phyloP scores from a whole-genome alignment of 257 asterid genomes.

The Thymus mandschuricus region DNA sequence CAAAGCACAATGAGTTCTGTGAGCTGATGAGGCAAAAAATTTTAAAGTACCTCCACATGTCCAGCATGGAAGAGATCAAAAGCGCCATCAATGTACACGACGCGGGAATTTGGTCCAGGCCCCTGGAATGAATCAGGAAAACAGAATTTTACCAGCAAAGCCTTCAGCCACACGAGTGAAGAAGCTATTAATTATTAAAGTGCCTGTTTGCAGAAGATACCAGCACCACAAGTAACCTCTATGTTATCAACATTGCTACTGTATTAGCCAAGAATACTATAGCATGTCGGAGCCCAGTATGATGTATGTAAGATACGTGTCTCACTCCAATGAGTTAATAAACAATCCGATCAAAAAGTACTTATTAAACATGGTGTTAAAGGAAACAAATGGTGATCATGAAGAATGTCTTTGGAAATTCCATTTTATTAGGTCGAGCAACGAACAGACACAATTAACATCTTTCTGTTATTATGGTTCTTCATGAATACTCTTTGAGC shows the following conservation, averaged over 20 bases:
- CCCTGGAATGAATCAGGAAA: conserved; percentile 52
- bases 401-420: background rate
- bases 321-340: background rate
- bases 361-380: background rate
- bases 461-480: background rate
- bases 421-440: conserved; percentile 5
- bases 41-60: conserved; percentile 77
- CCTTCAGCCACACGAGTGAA: conserved; percentile 21
- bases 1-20: conserved; percentile 14
- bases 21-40: conserved; percentile 22
- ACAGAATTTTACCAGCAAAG: conserved; percentile 24
- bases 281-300: conserved; percentile 9
- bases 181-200: background rate
- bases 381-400: background rate
- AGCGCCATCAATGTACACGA: conserved; percentile 95
- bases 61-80: conserved; percentile 99
- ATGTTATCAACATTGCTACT: background rate
- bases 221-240: background rate
- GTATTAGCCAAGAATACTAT: conserved; percentile 10
- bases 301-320: background rate
- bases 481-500: background rate
- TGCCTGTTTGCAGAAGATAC: background rate
- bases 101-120: conserved; percentile 89
- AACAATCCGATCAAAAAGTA: background rate
- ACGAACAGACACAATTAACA: background rate